phyloP scores from a whole-genome alignment of 2,329 filamentous ascomycete genomes.

The Cladosporium sp. region DNA sequence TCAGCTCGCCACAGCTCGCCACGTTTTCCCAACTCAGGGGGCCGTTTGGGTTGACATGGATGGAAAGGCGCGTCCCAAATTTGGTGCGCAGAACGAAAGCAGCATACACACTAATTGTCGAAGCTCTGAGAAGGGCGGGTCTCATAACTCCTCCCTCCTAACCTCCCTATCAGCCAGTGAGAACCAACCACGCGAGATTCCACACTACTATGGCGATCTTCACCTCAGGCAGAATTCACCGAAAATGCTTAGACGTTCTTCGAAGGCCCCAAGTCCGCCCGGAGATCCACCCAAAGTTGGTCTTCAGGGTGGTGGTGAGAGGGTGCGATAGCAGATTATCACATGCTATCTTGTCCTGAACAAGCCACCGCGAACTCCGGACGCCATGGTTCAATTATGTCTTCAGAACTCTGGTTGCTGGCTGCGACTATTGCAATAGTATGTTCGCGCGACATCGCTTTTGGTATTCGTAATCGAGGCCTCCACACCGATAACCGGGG shows the following conservation, averaged over 20 bases:
- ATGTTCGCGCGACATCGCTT: no score
- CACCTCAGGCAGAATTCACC: constrained; percentile 3
- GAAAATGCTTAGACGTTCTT: constrained; percentile 13
- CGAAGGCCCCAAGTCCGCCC: background rate
- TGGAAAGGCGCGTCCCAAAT: background rate
- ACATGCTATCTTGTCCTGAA: background rate
- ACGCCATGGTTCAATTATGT: background rate
- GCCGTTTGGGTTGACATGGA: background rate
- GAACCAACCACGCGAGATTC: background rate
- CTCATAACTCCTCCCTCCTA: background rate
- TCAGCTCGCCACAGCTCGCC: background rate
- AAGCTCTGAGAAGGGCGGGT: background rate
- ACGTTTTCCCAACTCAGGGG: background rate
- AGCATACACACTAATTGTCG: background rate
- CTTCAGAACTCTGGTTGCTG: constrained; percentile 1
- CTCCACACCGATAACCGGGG: background rate
- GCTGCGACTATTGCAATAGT: background rate
- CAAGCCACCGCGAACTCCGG: background rate
- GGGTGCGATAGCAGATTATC: background rate
- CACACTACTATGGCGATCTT: constrained; percentile 1
- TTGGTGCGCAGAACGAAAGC: background rate
- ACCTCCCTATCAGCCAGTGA: background rate
- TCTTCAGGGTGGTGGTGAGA: background rate
- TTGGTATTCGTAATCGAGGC: background rate
- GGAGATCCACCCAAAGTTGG: background rate